A percentile compares a stretch with the other conserved stretches of the same genome.
Evolutionary conservation across 768 basidiomycete genomes (phyloP).

Genomic region (Kwoniella botswanensis): DNA sequence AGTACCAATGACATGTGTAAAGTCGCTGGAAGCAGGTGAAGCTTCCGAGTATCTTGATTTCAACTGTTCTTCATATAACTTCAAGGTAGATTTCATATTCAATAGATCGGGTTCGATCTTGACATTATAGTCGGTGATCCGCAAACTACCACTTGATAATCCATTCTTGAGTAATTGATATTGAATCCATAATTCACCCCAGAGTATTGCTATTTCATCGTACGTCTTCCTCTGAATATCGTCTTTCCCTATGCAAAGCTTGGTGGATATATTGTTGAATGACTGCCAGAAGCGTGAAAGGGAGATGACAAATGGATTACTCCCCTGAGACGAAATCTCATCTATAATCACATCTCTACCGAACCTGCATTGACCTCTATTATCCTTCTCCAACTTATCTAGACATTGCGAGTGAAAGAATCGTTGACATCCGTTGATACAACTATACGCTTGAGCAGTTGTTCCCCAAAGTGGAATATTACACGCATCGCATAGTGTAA

Average conservation of each 20-base stretch:
- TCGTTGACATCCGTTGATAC: slow-evolving; percentile 65
- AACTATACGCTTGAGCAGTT: slow-evolving; percentile 68
- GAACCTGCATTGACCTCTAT: slow-evolving; percentile 57
- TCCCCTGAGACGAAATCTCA: slow-evolving; percentile 26
- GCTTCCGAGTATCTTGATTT: slow-evolving; percentile 64
- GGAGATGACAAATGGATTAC: slow-evolving; percentile 31
- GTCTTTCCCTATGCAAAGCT: slow-evolving; percentile 37
- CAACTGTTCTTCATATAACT: slow-evolving; percentile 65
- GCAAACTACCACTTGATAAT: slow-evolving; percentile 68
- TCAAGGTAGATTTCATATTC: slow-evolving; percentile 66
- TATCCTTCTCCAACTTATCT: slow-evolving; percentile 20
- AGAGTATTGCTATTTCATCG: slow-evolving; percentile 73
- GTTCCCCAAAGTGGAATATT: slow-evolving; percentile 75
- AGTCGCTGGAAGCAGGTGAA: slow-evolving; percentile 47
- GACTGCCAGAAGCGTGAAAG: slow-evolving; percentile 6
- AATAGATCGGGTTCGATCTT: slow-evolving; percentile 63
- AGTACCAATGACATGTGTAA: slow-evolving; percentile 43
- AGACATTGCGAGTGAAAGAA: slow-evolving; percentile 68
- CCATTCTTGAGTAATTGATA: slow-evolving; percentile 72
- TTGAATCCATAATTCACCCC: slow-evolving; percentile 70
- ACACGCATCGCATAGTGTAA: slow-evolving; percentile 74
- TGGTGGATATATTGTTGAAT: slow-evolving; percentile 10
- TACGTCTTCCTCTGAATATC: slow-evolving; percentile 64
- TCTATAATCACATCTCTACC: slow-evolving; percentile 34
- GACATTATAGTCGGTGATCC: slow-evolving; percentile 10